A percentile compares a stretch with the other conserved stretches of the same genome.
phyloP scores from a whole-genome alignment of 2,329 filamentous ascomycete species.

The Trichoderma polysporum region DNA sequence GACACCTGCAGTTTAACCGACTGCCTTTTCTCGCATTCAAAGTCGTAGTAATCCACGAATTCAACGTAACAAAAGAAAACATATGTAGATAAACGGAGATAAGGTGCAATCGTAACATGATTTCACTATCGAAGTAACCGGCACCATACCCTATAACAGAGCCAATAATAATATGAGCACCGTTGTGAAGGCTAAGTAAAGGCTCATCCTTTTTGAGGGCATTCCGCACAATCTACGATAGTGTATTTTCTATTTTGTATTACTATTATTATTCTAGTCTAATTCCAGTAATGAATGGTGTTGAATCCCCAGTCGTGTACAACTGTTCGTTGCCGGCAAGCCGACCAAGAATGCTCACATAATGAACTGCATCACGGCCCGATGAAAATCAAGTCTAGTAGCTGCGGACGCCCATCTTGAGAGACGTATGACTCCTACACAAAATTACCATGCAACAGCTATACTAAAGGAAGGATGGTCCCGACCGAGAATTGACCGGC shows the following conservation, averaged over 20 bases:
- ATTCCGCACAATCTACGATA: background rate
- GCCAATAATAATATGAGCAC: background rate
- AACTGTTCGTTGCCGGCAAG: background rate
- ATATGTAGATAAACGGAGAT: background rate
- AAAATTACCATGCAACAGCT: background rate
- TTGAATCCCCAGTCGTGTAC: background rate
- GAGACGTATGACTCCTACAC: background rate
- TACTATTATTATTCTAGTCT: background rate
- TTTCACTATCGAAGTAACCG: background rate
- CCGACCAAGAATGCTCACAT: background rate
- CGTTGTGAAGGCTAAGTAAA: background rate
- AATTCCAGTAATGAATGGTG: background rate
- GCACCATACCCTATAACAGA: background rate
- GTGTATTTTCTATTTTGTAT: background rate
- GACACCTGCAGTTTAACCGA: background rate
- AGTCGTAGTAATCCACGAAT: background rate
- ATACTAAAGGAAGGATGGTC: background rate
- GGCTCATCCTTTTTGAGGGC: background rate
- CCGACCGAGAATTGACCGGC: background rate
- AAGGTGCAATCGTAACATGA: background rate
- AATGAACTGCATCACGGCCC: background rate
- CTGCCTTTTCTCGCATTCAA: background rate
- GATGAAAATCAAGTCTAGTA: background rate
- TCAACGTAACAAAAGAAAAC: background rate
- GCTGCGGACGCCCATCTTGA: background rate